A percentile compares a stretch with the other conserved stretches of the same genome.
Evolutionary conservation across 495 filamentous ascomycete genomes (phyloP).

Genomic region (Podospora anserina): DNA sequence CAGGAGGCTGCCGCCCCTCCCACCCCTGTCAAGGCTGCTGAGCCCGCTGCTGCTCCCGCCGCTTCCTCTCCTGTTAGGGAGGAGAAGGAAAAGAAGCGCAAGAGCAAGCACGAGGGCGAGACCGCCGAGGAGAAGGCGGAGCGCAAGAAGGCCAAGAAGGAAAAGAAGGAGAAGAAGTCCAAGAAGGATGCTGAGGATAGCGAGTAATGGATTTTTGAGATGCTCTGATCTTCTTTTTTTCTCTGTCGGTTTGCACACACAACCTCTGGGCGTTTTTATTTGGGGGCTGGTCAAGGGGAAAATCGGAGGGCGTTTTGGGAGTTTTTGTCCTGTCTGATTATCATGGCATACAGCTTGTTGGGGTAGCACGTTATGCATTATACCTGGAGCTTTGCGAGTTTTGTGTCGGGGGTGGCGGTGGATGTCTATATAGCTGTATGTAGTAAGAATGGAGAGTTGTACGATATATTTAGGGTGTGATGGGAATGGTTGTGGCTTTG

Average conservation of each 20-base stretch:
- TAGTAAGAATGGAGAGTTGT: background rate
- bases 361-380: background rate
- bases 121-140: slow-evolving; percentile 72
- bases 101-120: slow-evolving; percentile 75
- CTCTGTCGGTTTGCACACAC: background rate
- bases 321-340: background rate
- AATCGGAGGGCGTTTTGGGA: background rate
- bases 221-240: slow-evolving; percentile 11
- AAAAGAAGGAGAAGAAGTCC: slow-evolving; percentile 62
- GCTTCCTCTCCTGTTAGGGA: slow-evolving; percentile 41
- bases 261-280: slow-evolving; percentile 13
- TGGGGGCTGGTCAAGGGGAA: background rate
- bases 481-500: background rate
- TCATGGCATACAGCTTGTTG: background rate
- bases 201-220: slow-evolving; percentile 23
- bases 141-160: slow-evolving; percentile 70
- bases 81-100: slow-evolving; percentile 82
- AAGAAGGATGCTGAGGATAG: slow-evolving; percentile 55
- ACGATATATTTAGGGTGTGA: background rate
- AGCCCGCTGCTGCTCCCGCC: slow-evolving; percentile 42
- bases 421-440: background rate
- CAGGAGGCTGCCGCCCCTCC: slow-evolving; percentile 37
- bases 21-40: slow-evolving; percentile 30
- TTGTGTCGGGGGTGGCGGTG: background rate
- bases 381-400: background rate